Percentiles rank a stretch among this genome's conserved stretches.
These are phyloP conservation scores for Huntiella bhutanensis DNA, from an alignment of 2,329 filamentous ascomycete species.

Conservation along the genomic window DNA sequence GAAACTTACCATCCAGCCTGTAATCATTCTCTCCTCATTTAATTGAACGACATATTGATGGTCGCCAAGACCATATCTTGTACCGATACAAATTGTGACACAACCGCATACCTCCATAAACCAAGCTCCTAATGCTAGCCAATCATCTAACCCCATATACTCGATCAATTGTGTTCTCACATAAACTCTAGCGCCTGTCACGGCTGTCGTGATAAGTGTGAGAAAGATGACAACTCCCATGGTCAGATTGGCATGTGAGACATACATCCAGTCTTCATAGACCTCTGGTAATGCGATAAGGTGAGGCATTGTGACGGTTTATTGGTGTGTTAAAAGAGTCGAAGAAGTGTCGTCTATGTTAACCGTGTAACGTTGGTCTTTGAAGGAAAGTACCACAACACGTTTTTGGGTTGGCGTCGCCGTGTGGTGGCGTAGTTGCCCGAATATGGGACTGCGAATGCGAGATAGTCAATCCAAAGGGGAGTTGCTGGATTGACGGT, in stretches of 20 bases:
- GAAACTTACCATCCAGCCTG: slow-evolving; percentile 13
- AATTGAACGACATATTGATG: slow-evolving; percentile 15
- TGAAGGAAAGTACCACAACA: neutral
- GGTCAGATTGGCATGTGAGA: slow-evolving; percentile 11
- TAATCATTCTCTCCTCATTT: slow-evolving; percentile 1
- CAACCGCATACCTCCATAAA: slow-evolving; percentile 6
- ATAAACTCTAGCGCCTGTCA: slow-evolving; percentile 16
- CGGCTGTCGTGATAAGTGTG: slow-evolving; percentile 13
- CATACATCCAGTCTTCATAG: slow-evolving; percentile 3
- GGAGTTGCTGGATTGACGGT: no score
- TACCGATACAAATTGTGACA: slow-evolving; percentile 10
- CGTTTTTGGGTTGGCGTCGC: no score
- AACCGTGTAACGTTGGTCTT: neutral
- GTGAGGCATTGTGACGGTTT: slow-evolving; percentile 1
- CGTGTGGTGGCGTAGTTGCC: no score
- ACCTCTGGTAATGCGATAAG: neutral
- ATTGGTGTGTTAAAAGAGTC: neutral
- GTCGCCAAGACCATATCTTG: slow-evolving; percentile 15
- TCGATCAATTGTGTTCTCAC: slow-evolving; percentile 15
- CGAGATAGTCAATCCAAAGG: no score
- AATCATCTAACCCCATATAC: slow-evolving; percentile 16
- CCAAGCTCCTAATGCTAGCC: slow-evolving; percentile 15
- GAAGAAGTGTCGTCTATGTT: no score
- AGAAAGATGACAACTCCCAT: slow-evolving; percentile 15
- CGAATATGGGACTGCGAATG: no score